These are phyloP conservation scores for Colletotrichum incanum DNA, from an alignment of 2,329 filamentous ascomycete species.

Conservation along the genomic window DNA sequence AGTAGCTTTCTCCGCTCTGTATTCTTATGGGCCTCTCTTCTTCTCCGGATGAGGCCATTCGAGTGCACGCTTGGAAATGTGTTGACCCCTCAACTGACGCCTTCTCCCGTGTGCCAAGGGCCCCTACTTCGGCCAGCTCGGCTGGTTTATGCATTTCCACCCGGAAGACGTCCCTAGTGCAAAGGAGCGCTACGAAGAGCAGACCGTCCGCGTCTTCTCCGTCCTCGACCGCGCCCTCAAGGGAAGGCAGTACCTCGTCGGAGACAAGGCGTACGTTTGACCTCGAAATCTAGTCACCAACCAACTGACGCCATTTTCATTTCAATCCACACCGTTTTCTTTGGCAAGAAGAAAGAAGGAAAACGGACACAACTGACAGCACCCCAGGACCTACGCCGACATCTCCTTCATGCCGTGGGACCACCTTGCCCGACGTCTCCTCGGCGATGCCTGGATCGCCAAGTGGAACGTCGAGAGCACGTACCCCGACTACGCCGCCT, in stretches of 20 bases:
- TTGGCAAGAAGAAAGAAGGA: too few relatives aligned
- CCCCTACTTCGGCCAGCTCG: slow-evolving; percentile 61
- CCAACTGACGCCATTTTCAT: background rate
- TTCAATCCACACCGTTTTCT: background rate
- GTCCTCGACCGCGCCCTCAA: slow-evolving; percentile 53
- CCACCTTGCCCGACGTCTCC: slow-evolving; percentile 30
- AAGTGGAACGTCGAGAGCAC: slow-evolving; percentile 50
- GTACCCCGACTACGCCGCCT: slow-evolving; percentile 54
- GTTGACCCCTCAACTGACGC: background rate
- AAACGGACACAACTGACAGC: background rate
- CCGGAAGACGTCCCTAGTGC: slow-evolving; percentile 49
- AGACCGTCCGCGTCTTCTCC: slow-evolving; percentile 50
- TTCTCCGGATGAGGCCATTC: too few relatives aligned
- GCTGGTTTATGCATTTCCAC: slow-evolving; percentile 54
- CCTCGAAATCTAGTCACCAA: background rate
- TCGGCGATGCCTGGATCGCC: slow-evolving; percentile 45
- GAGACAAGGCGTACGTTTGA: slow-evolving; percentile 52
- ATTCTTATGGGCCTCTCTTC: too few relatives aligned
- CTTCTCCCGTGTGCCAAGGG: slow-evolving; percentile 48
- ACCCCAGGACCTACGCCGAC: slow-evolving; percentile 51
- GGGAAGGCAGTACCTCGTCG: slow-evolving; percentile 54
- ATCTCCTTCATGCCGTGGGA: slow-evolving; percentile 53
- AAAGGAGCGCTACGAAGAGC: slow-evolving; percentile 51
- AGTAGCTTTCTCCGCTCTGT: too few relatives aligned
- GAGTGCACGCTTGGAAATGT: background rate